Evolutionary conservation across 768 basidiomycete genomes (phyloP).

Genomic region (Mycena vulgaris): DNA sequence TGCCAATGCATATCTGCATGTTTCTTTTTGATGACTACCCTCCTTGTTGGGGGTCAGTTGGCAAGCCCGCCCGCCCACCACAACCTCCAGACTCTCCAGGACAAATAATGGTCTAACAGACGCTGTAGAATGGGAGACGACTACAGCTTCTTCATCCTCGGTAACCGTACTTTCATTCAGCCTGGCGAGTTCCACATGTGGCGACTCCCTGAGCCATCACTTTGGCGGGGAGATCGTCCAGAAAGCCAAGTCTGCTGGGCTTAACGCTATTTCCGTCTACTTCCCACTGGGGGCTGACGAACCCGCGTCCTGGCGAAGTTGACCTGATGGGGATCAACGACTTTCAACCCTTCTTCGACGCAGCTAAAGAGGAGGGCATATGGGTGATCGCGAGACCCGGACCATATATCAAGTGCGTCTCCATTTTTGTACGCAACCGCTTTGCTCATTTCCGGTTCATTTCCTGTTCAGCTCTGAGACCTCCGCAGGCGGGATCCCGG

Average conservation of each 20-base stretch:
- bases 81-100: neutral
- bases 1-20: neutral
- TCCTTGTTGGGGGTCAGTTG: slow-evolving; percentile 5
- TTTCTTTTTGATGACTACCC: neutral
- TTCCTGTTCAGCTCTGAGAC: too few relatives aligned
- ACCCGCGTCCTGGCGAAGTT: too few relatives aligned
- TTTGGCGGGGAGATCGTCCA: slow-evolving; percentile 77
- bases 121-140: slow-evolving; percentile 53
- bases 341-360: too few relatives aligned
- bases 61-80: neutral
- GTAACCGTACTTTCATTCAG: slow-evolving; percentile 34
- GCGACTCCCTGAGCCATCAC: slow-evolving; percentile 70
- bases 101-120: slow-evolving; percentile 25
- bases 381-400: too few relatives aligned
- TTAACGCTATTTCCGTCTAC: too few relatives aligned
- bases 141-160: slow-evolving; percentile 59
- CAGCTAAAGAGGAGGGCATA: too few relatives aligned
- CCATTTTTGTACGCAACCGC: too few relatives aligned
- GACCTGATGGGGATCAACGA: too few relatives aligned
- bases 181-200: slow-evolving; percentile 78
- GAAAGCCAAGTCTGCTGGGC: slow-evolving; percentile 71
- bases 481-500: too few relatives aligned
- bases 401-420: too few relatives aligned
- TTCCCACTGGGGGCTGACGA: too few relatives aligned
- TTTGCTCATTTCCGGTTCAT: too few relatives aligned